These are phyloP conservation scores for Tylopilus vinaceipallidus DNA, from an alignment of 768 basidiomycete species.

Conservation along the genomic window DNA sequence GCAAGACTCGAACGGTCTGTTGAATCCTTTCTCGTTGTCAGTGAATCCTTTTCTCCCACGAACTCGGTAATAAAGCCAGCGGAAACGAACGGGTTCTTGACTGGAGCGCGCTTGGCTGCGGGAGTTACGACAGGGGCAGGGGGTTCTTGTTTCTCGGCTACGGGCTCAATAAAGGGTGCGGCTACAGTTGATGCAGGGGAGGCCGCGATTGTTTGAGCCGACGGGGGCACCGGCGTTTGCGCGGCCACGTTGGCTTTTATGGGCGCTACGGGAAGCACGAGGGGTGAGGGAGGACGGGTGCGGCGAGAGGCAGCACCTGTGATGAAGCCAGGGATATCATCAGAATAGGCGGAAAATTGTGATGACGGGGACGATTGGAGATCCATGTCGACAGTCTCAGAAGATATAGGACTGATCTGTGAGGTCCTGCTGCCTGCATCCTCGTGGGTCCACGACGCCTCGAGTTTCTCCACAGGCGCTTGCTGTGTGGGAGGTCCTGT, in stretches of 20 bases:
- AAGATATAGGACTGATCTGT: slow-evolving; percentile 32
- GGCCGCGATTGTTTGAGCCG: slow-evolving; percentile 15
- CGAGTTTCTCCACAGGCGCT: slow-evolving; percentile 14
- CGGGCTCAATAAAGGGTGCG: slow-evolving; percentile 11
- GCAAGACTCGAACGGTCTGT: slow-evolving; percentile 14
- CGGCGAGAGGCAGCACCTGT: slow-evolving; percentile 31
- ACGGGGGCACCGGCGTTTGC: slow-evolving; percentile 14
- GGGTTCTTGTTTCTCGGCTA: slow-evolving; percentile 10
- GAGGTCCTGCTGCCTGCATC: slow-evolving; percentile 28
- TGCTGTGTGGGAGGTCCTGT: slow-evolving; percentile 18
- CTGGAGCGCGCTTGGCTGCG: slow-evolving; percentile 15
- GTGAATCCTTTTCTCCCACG: slow-evolving; percentile 28
- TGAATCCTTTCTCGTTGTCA: slow-evolving; percentile 20
- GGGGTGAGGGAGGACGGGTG: slow-evolving; percentile 23
- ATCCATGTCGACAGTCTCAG: slow-evolving; percentile 35
- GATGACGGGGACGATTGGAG: slow-evolving; percentile 34
- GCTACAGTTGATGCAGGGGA: slow-evolving; percentile 20
- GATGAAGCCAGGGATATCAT: slow-evolving; percentile 35
- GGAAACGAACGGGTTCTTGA: slow-evolving; percentile 48
- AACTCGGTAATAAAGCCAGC: slow-evolving; percentile 51
- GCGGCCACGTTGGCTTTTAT: slow-evolving; percentile 6
- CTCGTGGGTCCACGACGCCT: slow-evolving; percentile 21
- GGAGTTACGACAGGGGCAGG: slow-evolving; percentile 1
- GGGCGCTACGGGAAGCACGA: slow-evolving; percentile 20
- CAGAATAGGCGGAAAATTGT: slow-evolving; percentile 19